Conservation (phyloP, 176 grass and related monocot genomes). For the Tuctoria greenei region DNA sequence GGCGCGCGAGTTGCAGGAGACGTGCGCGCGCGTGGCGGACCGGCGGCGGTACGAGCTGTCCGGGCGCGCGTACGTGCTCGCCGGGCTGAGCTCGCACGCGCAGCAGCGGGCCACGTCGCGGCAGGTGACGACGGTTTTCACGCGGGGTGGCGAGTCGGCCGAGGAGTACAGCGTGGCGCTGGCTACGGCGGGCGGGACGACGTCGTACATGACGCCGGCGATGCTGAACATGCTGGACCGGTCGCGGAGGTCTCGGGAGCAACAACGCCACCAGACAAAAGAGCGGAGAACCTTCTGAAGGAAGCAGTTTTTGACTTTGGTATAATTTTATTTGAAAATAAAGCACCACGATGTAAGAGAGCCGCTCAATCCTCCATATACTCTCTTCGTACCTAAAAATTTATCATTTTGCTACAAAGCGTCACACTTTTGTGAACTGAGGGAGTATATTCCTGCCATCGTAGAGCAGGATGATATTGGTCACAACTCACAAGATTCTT, state of each 20-base stretch:
- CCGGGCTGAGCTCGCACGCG: conserved; percentile 63
- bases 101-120: conserved; percentile 57
- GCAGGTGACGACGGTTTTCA: conserved; percentile 30
- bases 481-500: neutral
- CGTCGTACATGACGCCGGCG: conserved; percentile 60
- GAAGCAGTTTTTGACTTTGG: no score
- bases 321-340: no score
- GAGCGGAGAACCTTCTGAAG: conserved; percentile 25
- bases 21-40: conserved; percentile 51
- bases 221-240: conserved; percentile 68
- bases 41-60: conserved; percentile 48
- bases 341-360: no score
- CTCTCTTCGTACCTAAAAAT: no score
- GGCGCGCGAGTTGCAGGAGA: conserved; percentile 56
- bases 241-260: conserved; percentile 42
- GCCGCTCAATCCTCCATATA: no score
- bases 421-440: no score
- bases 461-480: neutral
- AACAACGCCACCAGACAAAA: neutral
- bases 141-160: neutral
- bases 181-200: conserved; percentile 26
- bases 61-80: conserved; percentile 62
- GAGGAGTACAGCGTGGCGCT: neutral
- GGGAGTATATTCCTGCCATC: neutral
- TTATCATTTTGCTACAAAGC: no score